Base-by-base conservation (phyloP, 2,329 filamentous ascomycete genomes). In the Blumeria graminis region DNA sequence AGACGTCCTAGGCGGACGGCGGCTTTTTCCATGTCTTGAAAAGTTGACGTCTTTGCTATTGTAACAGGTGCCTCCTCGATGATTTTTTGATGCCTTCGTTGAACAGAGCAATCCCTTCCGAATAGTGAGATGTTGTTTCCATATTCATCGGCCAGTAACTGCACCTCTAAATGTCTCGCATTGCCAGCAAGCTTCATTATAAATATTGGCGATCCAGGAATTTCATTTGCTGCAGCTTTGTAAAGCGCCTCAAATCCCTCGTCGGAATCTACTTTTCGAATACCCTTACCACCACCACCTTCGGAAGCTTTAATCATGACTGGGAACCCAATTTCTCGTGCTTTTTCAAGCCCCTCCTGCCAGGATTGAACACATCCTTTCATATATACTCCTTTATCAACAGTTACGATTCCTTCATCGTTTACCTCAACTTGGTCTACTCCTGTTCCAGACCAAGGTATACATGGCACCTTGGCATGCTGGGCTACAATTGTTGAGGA, bases 221-320 rank as follows among this genome's bases (percentile, higher is more conserved):
- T 96, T 71, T 98, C 93, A 69, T 84, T 94, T 5, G 92, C 89
- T 22, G 93, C 92, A 50, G 90, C 92, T 71, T 93, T 92, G 77
- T 96, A 98, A 50, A 96, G 75, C 63, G 76, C 75, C 67, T 84
- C 76, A 65, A 98, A 98, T 60, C 84, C 81, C 45, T 90, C 83
- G 68, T 94, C 89, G 59, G 75, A 75, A 60, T 86, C 76, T 62
- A 92, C 92, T 73, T 96, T 95, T 68, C 93, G 87, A 68, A 98
- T 98, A 77, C 92, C 92, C 76, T 98, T 98, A 68, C 92, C 92
- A 73, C 92, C 92, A 73, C 92, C 92, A 72, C 92, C 92, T 74
- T 98, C 92, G 2, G 92, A 96, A n/a, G 92, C 92, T 76, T 98
- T 98, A 70, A 98, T 87, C 92, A 98, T 98, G 74, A 98, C 85